Evolutionary conservation across 495 filamentous ascomycete species (phyloP), one percentile per base, ranked within the genome.

Genomic region (Cryomyces minteri): DNA sequence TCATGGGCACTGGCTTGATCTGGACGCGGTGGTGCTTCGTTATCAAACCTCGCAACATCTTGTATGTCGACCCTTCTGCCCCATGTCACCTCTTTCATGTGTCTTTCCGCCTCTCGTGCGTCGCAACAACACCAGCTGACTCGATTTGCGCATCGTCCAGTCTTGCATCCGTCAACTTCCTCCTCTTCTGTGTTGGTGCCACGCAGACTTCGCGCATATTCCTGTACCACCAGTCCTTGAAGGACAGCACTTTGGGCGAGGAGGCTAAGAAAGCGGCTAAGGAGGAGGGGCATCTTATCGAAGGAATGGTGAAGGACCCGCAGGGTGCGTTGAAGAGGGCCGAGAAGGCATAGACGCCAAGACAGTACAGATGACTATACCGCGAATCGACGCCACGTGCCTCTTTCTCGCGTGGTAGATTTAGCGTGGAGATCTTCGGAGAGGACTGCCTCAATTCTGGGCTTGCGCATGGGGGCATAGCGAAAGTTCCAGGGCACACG

Each of bases 1-100:
- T 98, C 37, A 85, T 77, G 50, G 71, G 74, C 44, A 98, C 90
- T n/a, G 90, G 90, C 44, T 62, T 75, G 38, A 98, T 98, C 70
- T 98, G 90, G 90, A 98, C 90, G 30, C 76, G 90, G 32, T 98
- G 90, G 90, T 98, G 90, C 69, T 71, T 94, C 62, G 80, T 98
- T 58, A 98, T 98, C 66, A 87, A 78, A 61, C 90, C 90, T 48
- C 74, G 74, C 59, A 98, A 98, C 68, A 67, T 80, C 49, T 77
- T 93, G 84, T 88, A 66, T 33, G 79, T 63, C n/a, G 7, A 14
- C n/a, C 32, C 1, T 34, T 40, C 31, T 8, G 28, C 40, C 11
- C 18, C n/a, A 41, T 6, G 29, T 41, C 14, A 30, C 8, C 31
- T 41, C 31, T 7, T 41, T 6, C 32, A 11, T 40, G 14, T 7